These are phyloP conservation scores for Phytopythium delawarense DNA, from an alignment of 352 stramenopile species.

Conservation along the genomic window DNA sequence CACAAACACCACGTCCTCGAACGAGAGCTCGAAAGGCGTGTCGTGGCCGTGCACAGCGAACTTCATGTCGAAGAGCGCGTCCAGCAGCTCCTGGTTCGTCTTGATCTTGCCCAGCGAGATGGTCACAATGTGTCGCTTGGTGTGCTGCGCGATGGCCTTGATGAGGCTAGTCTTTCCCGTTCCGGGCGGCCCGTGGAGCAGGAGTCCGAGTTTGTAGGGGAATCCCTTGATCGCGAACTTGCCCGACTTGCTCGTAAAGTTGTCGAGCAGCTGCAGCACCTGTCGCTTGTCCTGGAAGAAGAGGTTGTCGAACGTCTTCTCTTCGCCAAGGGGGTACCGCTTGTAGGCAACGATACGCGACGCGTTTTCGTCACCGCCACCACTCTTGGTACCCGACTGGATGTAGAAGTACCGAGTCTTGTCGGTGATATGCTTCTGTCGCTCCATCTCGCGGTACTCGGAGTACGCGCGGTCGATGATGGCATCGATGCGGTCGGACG, in stretches of 20 bases:
- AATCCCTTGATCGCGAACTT: conserved; percentile 88
- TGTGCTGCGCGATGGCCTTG: conserved; percentile 82
- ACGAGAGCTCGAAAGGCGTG: conserved; percentile 55
- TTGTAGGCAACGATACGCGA: conserved; percentile 31
- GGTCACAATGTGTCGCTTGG: conserved; percentile 70
- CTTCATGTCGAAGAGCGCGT: conserved; percentile 75
- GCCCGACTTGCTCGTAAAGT: conserved; percentile 62
- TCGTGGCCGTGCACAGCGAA: conserved; percentile 60
- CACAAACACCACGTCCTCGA: conserved; percentile 89
- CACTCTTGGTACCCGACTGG: conserved; percentile 13
- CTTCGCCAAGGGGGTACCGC: conserved; percentile 73
- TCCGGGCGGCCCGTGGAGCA: conserved; percentile 86
- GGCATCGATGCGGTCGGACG: conserved; percentile 32
- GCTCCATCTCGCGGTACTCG: conserved; percentile 32
- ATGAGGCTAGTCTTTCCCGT: conserved; percentile 91
- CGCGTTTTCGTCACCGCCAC: conserved; percentile 10
- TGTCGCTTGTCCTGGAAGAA: conserved; percentile 84
- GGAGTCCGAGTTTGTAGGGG: conserved; percentile 86
- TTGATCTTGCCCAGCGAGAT: conserved; percentile 73
- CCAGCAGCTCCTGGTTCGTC: conserved; percentile 80
- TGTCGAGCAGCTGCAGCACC: conserved; percentile 66
- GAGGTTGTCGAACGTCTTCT: conserved; percentile 87
- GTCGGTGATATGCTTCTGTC: conserved; percentile 30
- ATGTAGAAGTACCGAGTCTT: conserved; percentile 48
- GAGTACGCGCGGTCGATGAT: conserved; percentile 34